These are phyloP conservation scores for Graphium sp. DNA, from an alignment of 2,329 filamentous ascomycete genomes.

Conservation along the genomic window DNA sequence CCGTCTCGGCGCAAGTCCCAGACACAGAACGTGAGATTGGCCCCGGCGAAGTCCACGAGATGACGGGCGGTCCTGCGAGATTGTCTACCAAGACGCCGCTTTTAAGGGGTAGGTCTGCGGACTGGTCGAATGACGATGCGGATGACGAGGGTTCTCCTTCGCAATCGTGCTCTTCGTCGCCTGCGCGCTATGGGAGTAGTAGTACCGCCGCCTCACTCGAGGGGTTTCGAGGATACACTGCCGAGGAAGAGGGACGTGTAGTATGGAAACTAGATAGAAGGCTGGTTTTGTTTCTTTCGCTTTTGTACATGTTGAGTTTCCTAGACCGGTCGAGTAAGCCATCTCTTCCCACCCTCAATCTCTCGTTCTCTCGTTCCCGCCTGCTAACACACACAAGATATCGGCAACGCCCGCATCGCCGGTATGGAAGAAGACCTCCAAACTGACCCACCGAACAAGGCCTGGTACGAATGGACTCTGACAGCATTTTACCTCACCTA, in stretches of 20 bases:
- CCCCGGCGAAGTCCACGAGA: too few relatives aligned
- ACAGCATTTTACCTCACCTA: conserved; percentile 46
- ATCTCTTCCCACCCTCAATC: background rate
- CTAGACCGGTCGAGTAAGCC: conserved; percentile 65
- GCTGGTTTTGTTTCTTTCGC: conserved; percentile 64
- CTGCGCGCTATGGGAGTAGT: conserved; percentile 7
- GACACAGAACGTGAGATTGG: background rate
- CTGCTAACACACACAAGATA: conserved; percentile 21
- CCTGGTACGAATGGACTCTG: conserved; percentile 44
- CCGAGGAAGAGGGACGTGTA: conserved; percentile 57
- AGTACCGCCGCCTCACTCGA: conserved; percentile 16
- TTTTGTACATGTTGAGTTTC: conserved; percentile 74
- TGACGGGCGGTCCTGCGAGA: too few relatives aligned
- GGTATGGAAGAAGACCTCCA: conserved; percentile 47
- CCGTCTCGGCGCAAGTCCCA: background rate
- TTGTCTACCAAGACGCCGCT: too few relatives aligned
- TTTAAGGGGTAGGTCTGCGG: too few relatives aligned
- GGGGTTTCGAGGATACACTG: conserved; percentile 27
- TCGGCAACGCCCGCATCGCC: conserved; percentile 45
- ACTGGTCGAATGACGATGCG: conserved; percentile 10
- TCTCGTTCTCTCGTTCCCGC: background rate
- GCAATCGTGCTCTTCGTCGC: too few relatives aligned
- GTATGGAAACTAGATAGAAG: conserved; percentile 60
- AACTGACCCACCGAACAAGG: conserved; percentile 21
- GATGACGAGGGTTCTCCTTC: conserved; percentile 9